phyloP scores from a whole-genome alignment of 1,284 basidiomycete species.

The Wallemia ichthyophaga region DNA sequence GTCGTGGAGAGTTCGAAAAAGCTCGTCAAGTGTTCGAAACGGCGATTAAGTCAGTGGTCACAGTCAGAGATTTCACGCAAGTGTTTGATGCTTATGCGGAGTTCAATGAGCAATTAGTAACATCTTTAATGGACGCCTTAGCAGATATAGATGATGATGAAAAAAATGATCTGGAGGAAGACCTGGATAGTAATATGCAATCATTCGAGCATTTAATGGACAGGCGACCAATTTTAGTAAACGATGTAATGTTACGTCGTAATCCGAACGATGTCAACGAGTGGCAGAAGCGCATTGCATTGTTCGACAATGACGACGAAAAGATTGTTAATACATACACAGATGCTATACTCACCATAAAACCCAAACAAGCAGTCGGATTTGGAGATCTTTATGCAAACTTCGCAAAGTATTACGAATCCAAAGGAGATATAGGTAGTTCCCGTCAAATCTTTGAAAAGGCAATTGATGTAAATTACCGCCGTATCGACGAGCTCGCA shows the following conservation, averaged over 20 bases:
- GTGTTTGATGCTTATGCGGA: conserved; percentile 94
- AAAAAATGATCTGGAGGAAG: conserved; percentile 42
- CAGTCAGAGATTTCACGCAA: conserved; percentile 88
- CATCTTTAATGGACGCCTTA: conserved; percentile 65
- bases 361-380: conserved; percentile 72
- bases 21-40: conserved; percentile 33
- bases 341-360: conserved; percentile 59
- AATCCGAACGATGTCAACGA: conserved; percentile 97
- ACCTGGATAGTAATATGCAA: conserved; percentile 68
- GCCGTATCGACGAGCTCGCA: conserved; percentile 84
- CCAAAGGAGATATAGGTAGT: conserved; percentile 60
- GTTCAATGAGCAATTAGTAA: conserved; percentile 71
- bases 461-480: conserved; percentile 69
- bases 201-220: conserved; percentile 88
- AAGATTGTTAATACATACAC: conserved; percentile 84
- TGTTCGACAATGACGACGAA: conserved; percentile 75
- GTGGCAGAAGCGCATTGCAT: conserved; percentile 91
- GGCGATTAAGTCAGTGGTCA: conserved; percentile 56
- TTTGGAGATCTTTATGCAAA: conserved; percentile 72
- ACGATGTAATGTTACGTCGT: conserved; percentile 70
- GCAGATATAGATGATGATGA: conserved; percentile 37
- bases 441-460: conserved; percentile 80
- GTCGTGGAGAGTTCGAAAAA: conserved; percentile 69
- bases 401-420: conserved; percentile 93
- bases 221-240: conserved; percentile 76